These are phyloP conservation scores for Leucaena leucocephala DNA, from an alignment of 306 rosid genomes.

Conservation along the genomic window DNA sequence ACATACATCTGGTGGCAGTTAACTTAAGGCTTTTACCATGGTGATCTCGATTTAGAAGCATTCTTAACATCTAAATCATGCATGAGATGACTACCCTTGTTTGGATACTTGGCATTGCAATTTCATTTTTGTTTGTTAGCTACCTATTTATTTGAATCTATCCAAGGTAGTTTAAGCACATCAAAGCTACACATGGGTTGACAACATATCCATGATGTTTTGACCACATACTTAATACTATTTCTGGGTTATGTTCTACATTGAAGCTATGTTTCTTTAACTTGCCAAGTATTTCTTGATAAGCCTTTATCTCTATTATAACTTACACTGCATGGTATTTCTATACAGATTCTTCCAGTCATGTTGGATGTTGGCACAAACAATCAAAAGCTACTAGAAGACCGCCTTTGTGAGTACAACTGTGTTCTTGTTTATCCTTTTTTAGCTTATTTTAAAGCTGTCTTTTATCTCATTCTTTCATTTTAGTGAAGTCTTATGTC, in stretches of 20 bases:
- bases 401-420: conserved; percentile 85
- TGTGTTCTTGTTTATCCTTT: conserved; percentile 21
- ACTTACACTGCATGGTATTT: background rate
- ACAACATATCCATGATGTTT: conserved; percentile 20
- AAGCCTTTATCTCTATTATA: conserved; percentile 17
- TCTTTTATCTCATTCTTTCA: conserved; percentile 19
- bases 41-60: conserved; percentile 15
- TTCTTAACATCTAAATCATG: conserved; percentile 18
- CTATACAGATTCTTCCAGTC: conserved; percentile 75
- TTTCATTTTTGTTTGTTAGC: conserved; percentile 30
- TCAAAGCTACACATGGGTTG: conserved; percentile 11
- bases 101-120: conserved; percentile 19
- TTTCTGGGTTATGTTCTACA: conserved; percentile 15
- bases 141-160: background rate
- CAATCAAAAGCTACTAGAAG: conserved; percentile 87
- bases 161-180: conserved; percentile 14
- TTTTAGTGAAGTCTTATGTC: conserved; percentile 3
- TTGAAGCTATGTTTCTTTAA: conserved; percentile 22
- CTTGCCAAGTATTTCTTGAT: conserved; percentile 11
- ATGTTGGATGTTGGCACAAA: conserved; percentile 99
- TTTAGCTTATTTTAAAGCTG: conserved; percentile 26
- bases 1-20: too few species aligned
- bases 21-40: conserved; percentile 26
- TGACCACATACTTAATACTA: conserved; percentile 5
- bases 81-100: conserved; percentile 20